These are phyloP conservation scores for Lanmaoa rubissima DNA, from an alignment of 768 basidiomycete genomes.

Conservation along the genomic window DNA sequence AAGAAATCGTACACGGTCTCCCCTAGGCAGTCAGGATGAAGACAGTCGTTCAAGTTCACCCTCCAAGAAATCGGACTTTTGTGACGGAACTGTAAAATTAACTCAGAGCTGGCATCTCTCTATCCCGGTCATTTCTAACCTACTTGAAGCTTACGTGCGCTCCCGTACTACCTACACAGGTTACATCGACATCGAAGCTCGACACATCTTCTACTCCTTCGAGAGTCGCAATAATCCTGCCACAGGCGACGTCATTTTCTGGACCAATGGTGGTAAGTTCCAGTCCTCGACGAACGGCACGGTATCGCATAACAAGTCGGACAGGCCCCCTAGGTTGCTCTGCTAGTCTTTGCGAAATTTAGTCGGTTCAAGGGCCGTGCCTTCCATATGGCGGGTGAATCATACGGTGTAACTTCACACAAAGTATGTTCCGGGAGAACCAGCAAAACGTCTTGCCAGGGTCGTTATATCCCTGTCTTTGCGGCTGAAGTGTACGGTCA, in stretches of 20 bases:
- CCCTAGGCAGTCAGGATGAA: no score
- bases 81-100: conserved; percentile 41
- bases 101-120: not conserved
- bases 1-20: conserved; percentile 24
- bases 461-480: conserved; percentile 52
- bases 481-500: conserved; percentile 49
- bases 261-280: conserved; percentile 53
- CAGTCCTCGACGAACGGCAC: not conserved
- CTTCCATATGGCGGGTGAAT: conserved; percentile 63
- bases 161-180: conserved; percentile 56
- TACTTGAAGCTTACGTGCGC: not conserved
- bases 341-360: conserved; percentile 67
- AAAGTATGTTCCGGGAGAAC: not conserved
- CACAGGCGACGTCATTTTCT: conserved; percentile 58
- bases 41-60: no score
- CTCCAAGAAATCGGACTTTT: conserved; percentile 36
- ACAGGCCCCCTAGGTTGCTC: conserved; percentile 47
- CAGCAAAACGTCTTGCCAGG: conserved; percentile 31
- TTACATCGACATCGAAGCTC: conserved; percentile 64
- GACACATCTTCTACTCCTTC: conserved; percentile 75
- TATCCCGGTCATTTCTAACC: not conserved
- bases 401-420: conserved; percentile 42
- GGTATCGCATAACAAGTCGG: not conserved
- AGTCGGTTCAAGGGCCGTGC: conserved; percentile 61
- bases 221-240: conserved; percentile 60